phyloP scores from a whole-genome alignment of 306 rosid genomes.

The Quercus aquifolioides region DNA sequence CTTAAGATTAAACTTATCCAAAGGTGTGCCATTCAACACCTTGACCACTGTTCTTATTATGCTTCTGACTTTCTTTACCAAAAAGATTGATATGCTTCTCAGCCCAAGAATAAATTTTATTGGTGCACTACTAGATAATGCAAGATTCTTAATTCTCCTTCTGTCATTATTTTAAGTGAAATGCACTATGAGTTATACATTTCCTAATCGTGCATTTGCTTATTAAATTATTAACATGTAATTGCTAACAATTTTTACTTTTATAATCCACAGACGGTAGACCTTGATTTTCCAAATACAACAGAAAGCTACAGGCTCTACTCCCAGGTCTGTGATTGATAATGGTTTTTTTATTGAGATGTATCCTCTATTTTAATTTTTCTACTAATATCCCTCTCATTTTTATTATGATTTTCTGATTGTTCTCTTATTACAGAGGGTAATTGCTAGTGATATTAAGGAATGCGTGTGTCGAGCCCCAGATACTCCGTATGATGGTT shows the following conservation, averaged over 20 bases:
- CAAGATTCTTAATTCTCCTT: not conserved
- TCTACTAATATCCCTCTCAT: not conserved
- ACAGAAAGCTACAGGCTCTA: conserved; percentile 92
- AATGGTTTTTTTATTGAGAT: conserved; percentile 19
- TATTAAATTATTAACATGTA: too few relatives aligned
- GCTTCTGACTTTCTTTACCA: not conserved
- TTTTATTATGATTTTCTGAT: conserved; percentile 11
- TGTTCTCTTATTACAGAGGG: conserved; percentile 60
- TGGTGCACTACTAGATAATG: not conserved
- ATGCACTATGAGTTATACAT: not conserved
- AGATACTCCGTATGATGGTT: conserved; percentile 98
- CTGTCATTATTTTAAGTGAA: not conserved
- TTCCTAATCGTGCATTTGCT: not conserved
- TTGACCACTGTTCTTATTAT: not conserved
- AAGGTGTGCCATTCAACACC: too few relatives aligned
- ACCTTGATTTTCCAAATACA: conserved; percentile 82
- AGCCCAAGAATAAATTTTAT: not conserved
- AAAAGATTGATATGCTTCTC: not conserved
- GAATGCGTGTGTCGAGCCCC: conserved; percentile 98
- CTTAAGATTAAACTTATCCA: not conserved
- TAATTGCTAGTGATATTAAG: conserved; percentile 93
- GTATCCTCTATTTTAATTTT: not conserved
- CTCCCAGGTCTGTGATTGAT: conserved; percentile 72
- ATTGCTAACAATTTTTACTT: conserved; percentile 1
- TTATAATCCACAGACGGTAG: conserved; percentile 63